A percentile compares a stretch with the other conserved stretches of the same genome.
These are phyloP conservation scores for Boletus pseudo-olivaceus DNA, from an alignment of 768 basidiomycete genomes.

Conservation along the genomic window DNA sequence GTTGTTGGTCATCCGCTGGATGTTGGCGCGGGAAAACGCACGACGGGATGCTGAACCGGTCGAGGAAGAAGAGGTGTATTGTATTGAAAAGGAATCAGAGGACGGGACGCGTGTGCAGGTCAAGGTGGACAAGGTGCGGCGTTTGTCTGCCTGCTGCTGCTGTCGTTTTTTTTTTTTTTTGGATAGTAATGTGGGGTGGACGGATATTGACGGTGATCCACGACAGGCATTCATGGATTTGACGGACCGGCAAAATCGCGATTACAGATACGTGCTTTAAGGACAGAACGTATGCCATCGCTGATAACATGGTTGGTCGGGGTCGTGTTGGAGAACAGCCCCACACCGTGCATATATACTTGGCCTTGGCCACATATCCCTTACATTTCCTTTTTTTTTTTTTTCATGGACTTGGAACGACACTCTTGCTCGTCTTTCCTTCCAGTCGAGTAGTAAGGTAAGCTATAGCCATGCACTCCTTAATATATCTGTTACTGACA, in stretches of 20 bases:
- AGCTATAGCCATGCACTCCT: no score
- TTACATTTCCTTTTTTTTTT: no score
- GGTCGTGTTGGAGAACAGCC: no score
- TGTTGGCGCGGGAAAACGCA: slow-evolving; percentile 60
- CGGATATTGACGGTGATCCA: neutral
- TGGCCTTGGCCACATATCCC: no score
- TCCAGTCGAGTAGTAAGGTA: no score
- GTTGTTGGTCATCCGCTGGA: slow-evolving; percentile 46
- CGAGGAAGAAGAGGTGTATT: slow-evolving; percentile 57
- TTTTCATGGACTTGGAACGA: no score
- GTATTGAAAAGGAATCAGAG: slow-evolving; percentile 48
- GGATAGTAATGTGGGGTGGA: no score
- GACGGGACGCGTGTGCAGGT: slow-evolving; percentile 53
- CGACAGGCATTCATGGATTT: slow-evolving; percentile 66
- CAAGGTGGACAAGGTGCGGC: slow-evolving; percentile 60
- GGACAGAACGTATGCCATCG: neutral
- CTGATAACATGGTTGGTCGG: no score
- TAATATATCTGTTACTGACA: no score
- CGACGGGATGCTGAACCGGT: slow-evolving; percentile 58
- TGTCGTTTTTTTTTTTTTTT: neutral
- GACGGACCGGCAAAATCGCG: slow-evolving; percentile 68
- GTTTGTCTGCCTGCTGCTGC: neutral
- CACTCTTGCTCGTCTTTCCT: no score
- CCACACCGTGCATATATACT: no score
- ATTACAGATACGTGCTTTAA: slow-evolving; percentile 69